phyloP scores from a whole-genome alignment of 1,284 basidiomycete genomes.

The Kalmanozyma brasiliensis region DNA sequence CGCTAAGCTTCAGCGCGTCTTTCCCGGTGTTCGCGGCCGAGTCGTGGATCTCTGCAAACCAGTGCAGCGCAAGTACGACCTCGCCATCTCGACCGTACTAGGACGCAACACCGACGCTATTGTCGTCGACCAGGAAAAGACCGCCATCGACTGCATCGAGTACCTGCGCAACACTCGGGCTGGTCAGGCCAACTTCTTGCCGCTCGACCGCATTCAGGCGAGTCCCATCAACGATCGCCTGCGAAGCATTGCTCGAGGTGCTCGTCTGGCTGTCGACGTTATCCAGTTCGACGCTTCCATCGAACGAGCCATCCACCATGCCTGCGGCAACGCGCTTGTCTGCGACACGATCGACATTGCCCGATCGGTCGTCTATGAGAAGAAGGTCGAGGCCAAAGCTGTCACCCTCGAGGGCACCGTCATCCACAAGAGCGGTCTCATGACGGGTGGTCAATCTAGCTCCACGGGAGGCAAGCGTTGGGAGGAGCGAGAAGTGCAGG shows the following conservation, averaged over 20 bases:
- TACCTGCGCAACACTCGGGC: slow-evolving; percentile 94
- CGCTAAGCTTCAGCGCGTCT: slow-evolving; percentile 77
- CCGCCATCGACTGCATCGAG: slow-evolving; percentile 95
- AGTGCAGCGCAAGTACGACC: slow-evolving; percentile 89
- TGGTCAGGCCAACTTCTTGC: slow-evolving; percentile 96
- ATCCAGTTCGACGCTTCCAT: slow-evolving; percentile 68
- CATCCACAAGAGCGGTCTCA: slow-evolving; percentile 96
- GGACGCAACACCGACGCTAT: slow-evolving; percentile 95
- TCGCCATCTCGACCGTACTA: slow-evolving; percentile 91
- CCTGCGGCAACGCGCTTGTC: slow-evolving; percentile 92
- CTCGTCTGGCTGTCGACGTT: slow-evolving; percentile 91
- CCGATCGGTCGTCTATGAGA: slow-evolving; percentile 88
- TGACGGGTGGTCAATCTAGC: slow-evolving; percentile 89
- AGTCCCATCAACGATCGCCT: slow-evolving; percentile 95
- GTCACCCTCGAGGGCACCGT: slow-evolving; percentile 96
- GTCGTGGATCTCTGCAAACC: slow-evolving; percentile 93
- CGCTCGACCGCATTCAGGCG: slow-evolving; percentile 92
- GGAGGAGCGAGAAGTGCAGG: slow-evolving; percentile 91
- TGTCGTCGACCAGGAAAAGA: slow-evolving; percentile 95
- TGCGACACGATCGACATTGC: slow-evolving; percentile 96
- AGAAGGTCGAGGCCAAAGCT: slow-evolving; percentile 94
- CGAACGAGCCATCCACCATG: slow-evolving; percentile 94
- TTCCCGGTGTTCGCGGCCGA: slow-evolving; percentile 74
- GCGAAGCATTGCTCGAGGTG: slow-evolving; percentile 88
- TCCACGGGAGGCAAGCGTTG: slow-evolving; percentile 71